Conservation (phyloP, 495 filamentous ascomycete genomes). For the Glutinoglossum americanum region DNA sequence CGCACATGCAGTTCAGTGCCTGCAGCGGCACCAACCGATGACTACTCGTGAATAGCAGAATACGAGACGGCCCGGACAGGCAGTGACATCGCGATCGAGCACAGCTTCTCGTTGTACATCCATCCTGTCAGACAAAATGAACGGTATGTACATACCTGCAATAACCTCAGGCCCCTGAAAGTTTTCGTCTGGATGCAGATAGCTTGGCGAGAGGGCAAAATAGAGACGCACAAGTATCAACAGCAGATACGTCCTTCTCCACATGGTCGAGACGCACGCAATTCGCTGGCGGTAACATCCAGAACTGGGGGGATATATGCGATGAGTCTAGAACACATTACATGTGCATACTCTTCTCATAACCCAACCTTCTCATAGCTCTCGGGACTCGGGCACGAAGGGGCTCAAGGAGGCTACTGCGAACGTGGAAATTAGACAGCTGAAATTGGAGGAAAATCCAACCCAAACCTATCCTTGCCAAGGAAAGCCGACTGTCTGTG, state of each 20-base stretch:
- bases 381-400: not conserved
- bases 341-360: not conserved
- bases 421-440: slow-evolving; percentile 2
- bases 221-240: slow-evolving; percentile 74
- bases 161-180: slow-evolving; percentile 97
- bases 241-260: slow-evolving; percentile 73
- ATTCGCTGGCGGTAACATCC: not conserved
- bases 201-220: slow-evolving; percentile 84
- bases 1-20: not conserved
- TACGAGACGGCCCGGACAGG: too few species aligned
- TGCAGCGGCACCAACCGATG: not conserved
- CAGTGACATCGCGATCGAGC: not conserved
- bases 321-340: not conserved
- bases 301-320: not conserved
- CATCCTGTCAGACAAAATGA: not conserved
- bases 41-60: not conserved
- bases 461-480: not conserved
- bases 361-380: not conserved
- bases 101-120: not conserved
- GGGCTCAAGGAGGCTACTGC: not conserved
- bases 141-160: slow-evolving; percentile 47
- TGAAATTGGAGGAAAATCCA: not conserved
- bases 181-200: slow-evolving; percentile 94
- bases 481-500: not conserved
- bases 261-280: slow-evolving; percentile 32